Conservation (phyloP, 2,329 filamentous ascomycete species). For the Fonsecaea monophora region DNA sequence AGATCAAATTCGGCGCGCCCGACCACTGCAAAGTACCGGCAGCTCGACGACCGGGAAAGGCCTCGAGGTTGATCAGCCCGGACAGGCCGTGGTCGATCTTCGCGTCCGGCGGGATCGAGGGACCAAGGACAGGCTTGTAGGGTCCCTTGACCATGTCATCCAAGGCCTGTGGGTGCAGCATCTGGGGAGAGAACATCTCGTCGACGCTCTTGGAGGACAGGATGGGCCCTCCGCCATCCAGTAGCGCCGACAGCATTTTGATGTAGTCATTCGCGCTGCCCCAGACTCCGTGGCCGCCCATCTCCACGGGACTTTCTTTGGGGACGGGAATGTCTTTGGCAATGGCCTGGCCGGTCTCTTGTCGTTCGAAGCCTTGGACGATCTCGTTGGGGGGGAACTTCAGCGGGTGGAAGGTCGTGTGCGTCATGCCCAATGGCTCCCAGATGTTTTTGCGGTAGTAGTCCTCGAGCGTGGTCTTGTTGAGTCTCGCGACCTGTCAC, state of each 20-base stretch:
- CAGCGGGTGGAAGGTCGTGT: conserved; percentile 55
- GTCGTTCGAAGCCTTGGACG: too few relatives aligned
- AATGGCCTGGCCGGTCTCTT: too few relatives aligned
- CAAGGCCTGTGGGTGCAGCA: not conserved
- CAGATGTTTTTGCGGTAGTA: conserved; percentile 55
- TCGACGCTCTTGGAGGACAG: conserved; percentile 64
- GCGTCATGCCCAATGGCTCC: conserved; percentile 53
- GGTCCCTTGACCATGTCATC: not conserved
- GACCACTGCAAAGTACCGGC: conserved; percentile 34
- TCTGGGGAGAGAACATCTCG: conserved; percentile 54
- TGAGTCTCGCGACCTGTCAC: too few relatives aligned
- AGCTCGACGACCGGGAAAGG: conserved; percentile 3
- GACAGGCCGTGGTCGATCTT: not conserved
- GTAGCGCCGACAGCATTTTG: conserved; percentile 34
- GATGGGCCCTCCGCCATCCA: conserved; percentile 45
- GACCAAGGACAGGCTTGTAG: not conserved
- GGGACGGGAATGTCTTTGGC: too few relatives aligned
- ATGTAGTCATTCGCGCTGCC: conserved; percentile 37
- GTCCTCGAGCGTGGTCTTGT: conserved; percentile 46
- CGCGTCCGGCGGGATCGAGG: not conserved
- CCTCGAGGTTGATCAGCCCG: conserved; percentile 15
- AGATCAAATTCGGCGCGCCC: conserved; percentile 36
- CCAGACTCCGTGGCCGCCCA: conserved; percentile 38
- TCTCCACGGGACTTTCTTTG: not conserved
- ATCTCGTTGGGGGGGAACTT: too few relatives aligned